Percentiles rank a stretch among this genome's conserved stretches.
These are phyloP conservation scores for Hyphopichia khmerensis DNA, from an alignment of 1,139 yeast species.

Conservation along the genomic window DNA sequence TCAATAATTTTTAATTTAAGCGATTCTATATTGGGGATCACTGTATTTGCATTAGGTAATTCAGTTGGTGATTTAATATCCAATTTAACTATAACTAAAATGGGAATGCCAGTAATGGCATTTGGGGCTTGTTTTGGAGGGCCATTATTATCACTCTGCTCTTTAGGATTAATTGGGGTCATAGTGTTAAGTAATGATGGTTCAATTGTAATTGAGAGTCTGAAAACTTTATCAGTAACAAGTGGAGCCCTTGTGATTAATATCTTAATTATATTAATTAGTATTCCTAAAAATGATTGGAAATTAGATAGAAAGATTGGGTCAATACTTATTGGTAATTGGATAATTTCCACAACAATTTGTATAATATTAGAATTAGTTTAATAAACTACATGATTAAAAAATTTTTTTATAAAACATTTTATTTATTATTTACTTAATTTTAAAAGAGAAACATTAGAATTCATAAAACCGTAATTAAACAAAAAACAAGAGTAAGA, in stretches of 20 bases:
- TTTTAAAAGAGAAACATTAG: background rate
- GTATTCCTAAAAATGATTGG: conserved; percentile 69
- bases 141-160: conserved; percentile 58
- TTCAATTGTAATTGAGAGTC: conserved; percentile 32
- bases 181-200: conserved; percentile 32
- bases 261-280: conserved; percentile 49
- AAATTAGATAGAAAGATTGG: conserved; percentile 61
- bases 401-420: background rate
- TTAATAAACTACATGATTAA: background rate
- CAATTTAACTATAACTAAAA: conserved; percentile 74
- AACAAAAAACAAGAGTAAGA: background rate
- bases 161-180: conserved; percentile 59
- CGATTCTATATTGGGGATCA: conserved; percentile 79
- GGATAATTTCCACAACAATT: conserved; percentile 50
- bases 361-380: conserved; percentile 29
- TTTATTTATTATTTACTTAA: background rate
- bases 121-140: conserved; percentile 95
- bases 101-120: conserved; percentile 93
- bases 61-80: conserved; percentile 89
- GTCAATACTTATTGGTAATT: conserved; percentile 46
- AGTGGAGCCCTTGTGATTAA: conserved; percentile 53
- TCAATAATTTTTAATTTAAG: conserved; percentile 63
- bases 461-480: background rate
- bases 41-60: conserved; percentile 90
- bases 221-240: conserved; percentile 46